Percentiles rank a stretch among this genome's conserved stretches.
Evolutionary conservation across 257 asterid species (phyloP).

Genomic region (Capsicum chinense): DNA sequence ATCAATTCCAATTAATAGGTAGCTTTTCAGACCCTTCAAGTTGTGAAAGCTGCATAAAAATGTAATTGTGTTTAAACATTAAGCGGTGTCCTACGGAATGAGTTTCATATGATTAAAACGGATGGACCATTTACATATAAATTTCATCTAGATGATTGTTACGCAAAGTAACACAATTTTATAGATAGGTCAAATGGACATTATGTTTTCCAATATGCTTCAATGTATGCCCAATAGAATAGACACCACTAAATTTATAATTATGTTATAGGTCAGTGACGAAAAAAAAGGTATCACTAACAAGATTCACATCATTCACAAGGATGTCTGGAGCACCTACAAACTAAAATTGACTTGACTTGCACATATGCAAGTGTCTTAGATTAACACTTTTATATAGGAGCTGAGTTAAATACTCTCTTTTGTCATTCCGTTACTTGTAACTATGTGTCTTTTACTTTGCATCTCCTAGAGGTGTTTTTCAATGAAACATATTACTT

Average conservation of each 20-base stretch:
- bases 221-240: background rate
- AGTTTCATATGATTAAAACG: background rate
- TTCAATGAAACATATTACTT: background rate
- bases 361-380: background rate
- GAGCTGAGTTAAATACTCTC: background rate
- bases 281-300: background rate
- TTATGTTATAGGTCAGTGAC: background rate
- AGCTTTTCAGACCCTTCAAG: background rate
- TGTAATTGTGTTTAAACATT: background rate
- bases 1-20: no score
- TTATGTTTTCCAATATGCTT: background rate
- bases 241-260: slow-evolving; percentile 1
- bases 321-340: background rate
- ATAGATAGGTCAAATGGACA: background rate
- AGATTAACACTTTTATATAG: background rate
- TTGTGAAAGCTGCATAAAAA: background rate
- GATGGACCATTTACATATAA: background rate
- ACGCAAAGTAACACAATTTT: background rate
- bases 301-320: slow-evolving; percentile 26
- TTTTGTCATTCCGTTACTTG: background rate
- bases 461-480: background rate
- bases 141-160: background rate
- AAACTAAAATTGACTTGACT: background rate
- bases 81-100: background rate
- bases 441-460: background rate